phyloP scores from a whole-genome alignment of 306 rosid species.

The Castanospermum australe region DNA sequence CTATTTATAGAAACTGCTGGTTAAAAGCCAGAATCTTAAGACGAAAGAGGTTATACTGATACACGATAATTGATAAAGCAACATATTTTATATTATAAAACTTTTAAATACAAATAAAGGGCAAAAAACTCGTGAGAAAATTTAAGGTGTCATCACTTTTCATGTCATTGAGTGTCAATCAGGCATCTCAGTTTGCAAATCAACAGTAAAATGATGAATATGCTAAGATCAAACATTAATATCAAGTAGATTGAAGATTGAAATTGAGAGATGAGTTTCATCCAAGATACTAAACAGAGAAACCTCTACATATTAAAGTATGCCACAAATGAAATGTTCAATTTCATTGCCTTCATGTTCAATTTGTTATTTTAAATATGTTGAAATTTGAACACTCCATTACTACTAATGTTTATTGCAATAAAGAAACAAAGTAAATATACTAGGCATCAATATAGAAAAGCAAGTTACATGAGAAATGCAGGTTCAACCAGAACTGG shows the following conservation, averaged over 20 bases:
- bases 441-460: not conserved
- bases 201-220: not conserved
- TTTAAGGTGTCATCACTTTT: conserved; percentile 7
- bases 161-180: not conserved
- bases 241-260: not conserved
- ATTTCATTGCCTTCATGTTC: not conserved
- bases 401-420: not conserved
- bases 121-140: not conserved
- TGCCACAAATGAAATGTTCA: not conserved
- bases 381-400: not conserved
- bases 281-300: not conserved
- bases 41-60: not conserved
- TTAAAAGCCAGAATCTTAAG: conserved; percentile 27
- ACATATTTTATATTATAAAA: not conserved
- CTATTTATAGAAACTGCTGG: conserved; percentile 40
- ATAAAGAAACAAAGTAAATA: not conserved
- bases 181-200: not conserved
- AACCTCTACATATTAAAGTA: not conserved
- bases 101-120: not conserved
- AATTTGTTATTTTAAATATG: not conserved
- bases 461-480: not conserved
- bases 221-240: not conserved
- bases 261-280: not conserved
- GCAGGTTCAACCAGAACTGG: not conserved
- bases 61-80: not conserved